These are phyloP conservation scores for Trichosporon faecale DNA, from an alignment of 1,284 basidiomycete genomes.

Conservation along the genomic window DNA sequence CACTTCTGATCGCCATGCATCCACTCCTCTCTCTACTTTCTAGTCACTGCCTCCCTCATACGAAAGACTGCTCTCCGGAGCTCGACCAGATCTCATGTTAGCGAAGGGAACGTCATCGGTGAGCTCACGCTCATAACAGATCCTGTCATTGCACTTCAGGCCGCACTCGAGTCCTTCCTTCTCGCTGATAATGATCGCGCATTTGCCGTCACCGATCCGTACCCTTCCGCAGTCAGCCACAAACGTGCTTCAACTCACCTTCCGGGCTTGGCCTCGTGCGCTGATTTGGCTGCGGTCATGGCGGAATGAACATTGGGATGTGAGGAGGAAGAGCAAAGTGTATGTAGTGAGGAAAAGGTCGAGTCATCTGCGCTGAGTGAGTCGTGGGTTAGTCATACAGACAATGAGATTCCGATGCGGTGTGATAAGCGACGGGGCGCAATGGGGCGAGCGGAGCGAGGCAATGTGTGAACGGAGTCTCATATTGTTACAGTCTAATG, in stretches of 20 bases:
- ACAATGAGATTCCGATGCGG: not conserved
- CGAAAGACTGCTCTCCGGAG: not conserved
- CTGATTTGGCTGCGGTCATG: not conserved
- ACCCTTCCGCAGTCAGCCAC: not conserved
- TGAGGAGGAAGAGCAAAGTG: not conserved
- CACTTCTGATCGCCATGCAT: not conserved
- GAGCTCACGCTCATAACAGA: not conserved
- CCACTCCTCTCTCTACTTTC: not conserved
- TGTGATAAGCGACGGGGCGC: not conserved
- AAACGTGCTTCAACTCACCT: not conserved
- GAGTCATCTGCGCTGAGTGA: not conserved
- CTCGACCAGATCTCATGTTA: not conserved
- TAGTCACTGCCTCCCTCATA: not conserved
- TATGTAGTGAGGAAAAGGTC: not conserved
- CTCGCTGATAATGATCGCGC: not conserved
- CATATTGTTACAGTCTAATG: conserved; percentile 8
- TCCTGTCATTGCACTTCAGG: not conserved
- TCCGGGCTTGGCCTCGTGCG: not conserved
- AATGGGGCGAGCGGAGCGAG: not conserved
- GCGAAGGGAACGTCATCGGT: not conserved
- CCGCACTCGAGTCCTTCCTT: not conserved
- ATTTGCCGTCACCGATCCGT: not conserved
- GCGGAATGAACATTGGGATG: not conserved
- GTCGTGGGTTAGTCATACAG: not conserved
- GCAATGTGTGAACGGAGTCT: conserved; percentile 2